Evolutionary conservation across 768 basidiomycete genomes (phyloP).

Genomic region (Suillus hirtellus): DNA sequence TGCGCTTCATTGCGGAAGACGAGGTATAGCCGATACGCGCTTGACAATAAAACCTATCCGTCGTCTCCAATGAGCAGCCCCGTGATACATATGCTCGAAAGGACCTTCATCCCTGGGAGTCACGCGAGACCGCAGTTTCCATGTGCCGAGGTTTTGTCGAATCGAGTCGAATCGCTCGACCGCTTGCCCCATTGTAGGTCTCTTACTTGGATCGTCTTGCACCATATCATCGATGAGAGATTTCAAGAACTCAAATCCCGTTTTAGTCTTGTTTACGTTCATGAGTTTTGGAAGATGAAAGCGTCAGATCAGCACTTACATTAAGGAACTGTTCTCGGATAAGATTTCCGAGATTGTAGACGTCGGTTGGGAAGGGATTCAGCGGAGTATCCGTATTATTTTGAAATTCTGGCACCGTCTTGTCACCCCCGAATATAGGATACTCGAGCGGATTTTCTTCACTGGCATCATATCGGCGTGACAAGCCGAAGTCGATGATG

Average conservation of each 20-base stretch:
- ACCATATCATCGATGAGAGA: slow-evolving; percentile 23
- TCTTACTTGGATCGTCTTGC: slow-evolving; percentile 22
- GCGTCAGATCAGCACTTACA: slow-evolving; percentile 18
- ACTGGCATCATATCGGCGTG: slow-evolving; percentile 29
- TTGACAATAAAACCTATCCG: slow-evolving; percentile 17
- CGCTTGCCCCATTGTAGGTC: slow-evolving; percentile 25
- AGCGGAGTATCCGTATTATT: slow-evolving; percentile 18
- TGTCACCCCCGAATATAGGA: slow-evolving; percentile 42
- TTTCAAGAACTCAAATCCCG: slow-evolving; percentile 25
- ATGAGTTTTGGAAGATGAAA: neutral
- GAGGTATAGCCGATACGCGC: neutral
- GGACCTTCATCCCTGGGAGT: slow-evolving; percentile 17
- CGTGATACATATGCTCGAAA: slow-evolving; percentile 16
- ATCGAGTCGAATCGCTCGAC: slow-evolving; percentile 22
- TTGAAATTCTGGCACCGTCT: slow-evolving; percentile 40
- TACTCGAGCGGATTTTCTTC: slow-evolving; percentile 27
- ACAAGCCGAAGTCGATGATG: slow-evolving; percentile 39
- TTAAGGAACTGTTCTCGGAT: slow-evolving; percentile 34
- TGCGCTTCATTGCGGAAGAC: neutral
- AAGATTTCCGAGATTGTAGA: slow-evolving; percentile 45
- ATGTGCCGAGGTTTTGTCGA: slow-evolving; percentile 6
- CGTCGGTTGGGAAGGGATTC: slow-evolving; percentile 44
- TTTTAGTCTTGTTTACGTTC: neutral
- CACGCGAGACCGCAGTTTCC: slow-evolving; percentile 32
- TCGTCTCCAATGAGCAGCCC: slow-evolving; percentile 27